Base-by-base conservation (phyloP, 1,139 yeast species). In the Pichia norvegensis region DNA sequence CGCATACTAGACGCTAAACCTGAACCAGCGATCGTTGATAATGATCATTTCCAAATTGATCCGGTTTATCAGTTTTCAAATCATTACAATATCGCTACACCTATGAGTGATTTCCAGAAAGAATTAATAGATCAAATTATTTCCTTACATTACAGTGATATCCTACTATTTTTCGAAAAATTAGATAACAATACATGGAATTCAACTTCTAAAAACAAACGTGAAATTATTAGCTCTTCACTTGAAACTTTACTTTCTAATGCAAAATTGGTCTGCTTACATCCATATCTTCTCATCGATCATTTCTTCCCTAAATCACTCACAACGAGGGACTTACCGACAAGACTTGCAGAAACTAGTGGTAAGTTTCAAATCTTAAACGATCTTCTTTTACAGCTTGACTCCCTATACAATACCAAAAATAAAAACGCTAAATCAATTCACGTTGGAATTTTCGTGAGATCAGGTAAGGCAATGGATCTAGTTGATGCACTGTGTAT, bases 91-190 rank as follows among this genome's bases (percentile, higher is more conserved):
- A 69, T 90, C 38, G 87, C 95, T 0, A 85, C 95, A 5, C 90
- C 95, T 3, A 80, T 90, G 82, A 79, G 85, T 49, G 88, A 85
- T 52, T 84, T 86, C 55, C 97, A 92, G 61, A 83, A 81, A 57
- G 95, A 87, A 59, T 72, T 92, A 45, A 85, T 92, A n/a, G 95
- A 90, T 65, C 95, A 88, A 61, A 88, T 92, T 27, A 85, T 92
- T 8, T 85, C 95, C 1, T 69, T 88, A 39, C 97, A 92, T 63
- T 88, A 88, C 60, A 80, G 95, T 31, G 97, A 90, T 61, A 86
- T 92, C 46, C 69, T 90, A 56, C 82, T 87, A 64, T 87, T 83
- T 63, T 88, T 87, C 59, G 95, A 87, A 61, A 48, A 72, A 66
- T 54, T 58, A 14, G 55, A 59, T 42, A 20, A 33, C 2, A 59